Conservation (phyloP, 108 stramenopile genomes). For the Cylindrotheca closterium region DNA sequence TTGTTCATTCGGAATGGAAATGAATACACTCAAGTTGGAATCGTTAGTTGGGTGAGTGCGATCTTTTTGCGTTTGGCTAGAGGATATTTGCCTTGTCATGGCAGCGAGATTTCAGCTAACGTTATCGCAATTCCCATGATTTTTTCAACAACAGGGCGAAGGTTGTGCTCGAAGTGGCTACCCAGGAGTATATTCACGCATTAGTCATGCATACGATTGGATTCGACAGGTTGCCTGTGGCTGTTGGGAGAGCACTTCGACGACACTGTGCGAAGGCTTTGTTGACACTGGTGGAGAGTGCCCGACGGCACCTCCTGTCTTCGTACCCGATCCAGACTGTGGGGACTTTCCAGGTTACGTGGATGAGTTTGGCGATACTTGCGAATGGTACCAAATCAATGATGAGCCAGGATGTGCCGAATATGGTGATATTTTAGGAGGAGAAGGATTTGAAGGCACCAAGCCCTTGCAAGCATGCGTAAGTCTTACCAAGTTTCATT, state of each 20-base stretch:
- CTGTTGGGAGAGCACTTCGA: slow-evolving; percentile 4
- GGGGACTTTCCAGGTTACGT: neutral
- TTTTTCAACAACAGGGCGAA: too few species aligned
- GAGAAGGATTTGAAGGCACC: neutral
- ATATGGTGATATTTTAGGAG: neutral
- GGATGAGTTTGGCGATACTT: neutral
- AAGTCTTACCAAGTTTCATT: too few species aligned
- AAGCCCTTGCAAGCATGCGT: neutral
- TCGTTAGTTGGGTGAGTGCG: slow-evolving; percentile 33
- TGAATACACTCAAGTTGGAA: slow-evolving; percentile 11
- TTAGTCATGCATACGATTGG: slow-evolving; percentile 49
- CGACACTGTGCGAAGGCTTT: neutral
- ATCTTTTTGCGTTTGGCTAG: too few species aligned
- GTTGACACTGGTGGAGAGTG: neutral
- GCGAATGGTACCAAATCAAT: neutral
- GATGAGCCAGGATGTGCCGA: neutral
- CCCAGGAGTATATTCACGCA: slow-evolving; percentile 61
- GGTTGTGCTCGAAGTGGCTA: slow-evolving; percentile 19
- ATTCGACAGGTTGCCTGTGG: slow-evolving; percentile 48
- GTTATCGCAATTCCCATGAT: too few species aligned
- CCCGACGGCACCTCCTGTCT: neutral
- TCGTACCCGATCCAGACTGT: neutral
- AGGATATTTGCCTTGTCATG: too few species aligned
- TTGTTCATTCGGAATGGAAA: slow-evolving; percentile 20
- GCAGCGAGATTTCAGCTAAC: too few species aligned